Evolutionary conservation across 148 eudicot species (phyloP).

Genomic region (Gaultheria prostrata): DNA sequence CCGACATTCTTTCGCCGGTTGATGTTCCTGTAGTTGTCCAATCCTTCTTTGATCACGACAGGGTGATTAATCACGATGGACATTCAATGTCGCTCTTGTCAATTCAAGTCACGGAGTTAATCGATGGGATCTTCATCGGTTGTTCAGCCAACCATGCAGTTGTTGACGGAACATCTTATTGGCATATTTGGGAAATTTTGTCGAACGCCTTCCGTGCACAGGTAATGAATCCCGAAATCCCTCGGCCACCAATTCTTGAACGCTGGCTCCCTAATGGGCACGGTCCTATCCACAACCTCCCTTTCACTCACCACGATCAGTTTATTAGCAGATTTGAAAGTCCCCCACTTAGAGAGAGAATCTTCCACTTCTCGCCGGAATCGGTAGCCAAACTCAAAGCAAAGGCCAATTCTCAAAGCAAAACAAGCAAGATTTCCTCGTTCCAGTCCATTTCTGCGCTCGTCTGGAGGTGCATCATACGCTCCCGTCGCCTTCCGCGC

Average conservation of each 20-base stretch:
- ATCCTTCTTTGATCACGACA: slow-evolving; percentile 29
- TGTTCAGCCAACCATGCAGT: slow-evolving; percentile 23
- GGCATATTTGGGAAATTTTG: slow-evolving; percentile 25
- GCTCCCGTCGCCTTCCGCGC: slow-evolving; percentile 6
- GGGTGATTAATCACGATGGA: slow-evolving; percentile 28
- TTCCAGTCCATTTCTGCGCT: slow-evolving; percentile 28
- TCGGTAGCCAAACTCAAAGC: slow-evolving; percentile 24
- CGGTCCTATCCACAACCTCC: slow-evolving; percentile 23
- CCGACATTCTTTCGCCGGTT: slow-evolving; percentile 19
- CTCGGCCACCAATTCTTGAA: slow-evolving; percentile 18
- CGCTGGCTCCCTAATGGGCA: slow-evolving; percentile 24
- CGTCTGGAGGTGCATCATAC: slow-evolving; percentile 25
- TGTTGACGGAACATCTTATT: slow-evolving; percentile 19
- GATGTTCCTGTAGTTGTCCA: slow-evolving; percentile 26
- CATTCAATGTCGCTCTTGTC: slow-evolving; percentile 25
- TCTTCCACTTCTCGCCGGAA: slow-evolving; percentile 27
- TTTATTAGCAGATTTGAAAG: slow-evolving; percentile 22
- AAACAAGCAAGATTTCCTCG: slow-evolving; percentile 21
- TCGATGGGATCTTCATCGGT: slow-evolving; percentile 34
- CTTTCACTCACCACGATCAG: slow-evolving; percentile 28
- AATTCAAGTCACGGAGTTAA: slow-evolving; percentile 31
- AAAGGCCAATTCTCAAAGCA: slow-evolving; percentile 23
- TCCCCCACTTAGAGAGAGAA: slow-evolving; percentile 23
- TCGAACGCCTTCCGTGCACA: slow-evolving; percentile 14
- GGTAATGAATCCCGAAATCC: neutral